phyloP scores from a whole-genome alignment of 805 yeast genomes.

The Candida peoriensis region DNA sequence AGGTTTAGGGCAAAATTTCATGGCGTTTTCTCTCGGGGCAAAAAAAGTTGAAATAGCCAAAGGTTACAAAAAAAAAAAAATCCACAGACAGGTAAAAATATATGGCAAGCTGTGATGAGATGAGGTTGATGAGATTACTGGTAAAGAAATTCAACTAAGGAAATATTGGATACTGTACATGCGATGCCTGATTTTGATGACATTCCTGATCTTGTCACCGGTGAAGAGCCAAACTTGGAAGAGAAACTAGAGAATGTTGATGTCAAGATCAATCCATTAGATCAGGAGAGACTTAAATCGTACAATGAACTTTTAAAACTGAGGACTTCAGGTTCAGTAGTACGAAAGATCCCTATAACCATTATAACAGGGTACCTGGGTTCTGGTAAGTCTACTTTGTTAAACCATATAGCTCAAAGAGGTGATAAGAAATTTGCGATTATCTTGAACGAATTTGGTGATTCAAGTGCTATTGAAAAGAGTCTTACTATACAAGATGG shows the following conservation, averaged over 20 bases:
- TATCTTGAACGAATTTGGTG: slow-evolving; percentile 89
- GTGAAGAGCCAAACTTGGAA: slow-evolving; percentile 19
- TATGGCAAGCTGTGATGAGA: too few species aligned
- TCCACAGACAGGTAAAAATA: too few species aligned
- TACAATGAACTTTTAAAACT: slow-evolving; percentile 16
- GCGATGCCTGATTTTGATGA: slow-evolving; percentile 12
- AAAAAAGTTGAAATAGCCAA: too few species aligned
- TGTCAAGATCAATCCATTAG: slow-evolving; percentile 11
- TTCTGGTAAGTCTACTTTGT: slow-evolving; percentile 85
- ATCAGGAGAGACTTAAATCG: slow-evolving; percentile 12
- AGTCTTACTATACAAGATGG: slow-evolving; percentile 64
- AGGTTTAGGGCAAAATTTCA: too few species aligned
- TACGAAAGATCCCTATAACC: slow-evolving; percentile 74
- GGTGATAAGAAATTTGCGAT: slow-evolving; percentile 80
- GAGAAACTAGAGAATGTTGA: slow-evolving; percentile 12
- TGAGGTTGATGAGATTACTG: too few species aligned
- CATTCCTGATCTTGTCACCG: slow-evolving; percentile 24
- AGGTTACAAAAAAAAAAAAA: too few species aligned
- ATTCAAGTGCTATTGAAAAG: slow-evolving; percentile 84
- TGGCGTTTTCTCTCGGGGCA: too few species aligned
- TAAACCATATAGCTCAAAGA: slow-evolving; percentile 66
- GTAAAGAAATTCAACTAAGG: too few species aligned
- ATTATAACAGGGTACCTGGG: slow-evolving; percentile 94
- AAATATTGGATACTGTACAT: too few species aligned
- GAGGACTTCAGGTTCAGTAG: slow-evolving; percentile 4